These are phyloP conservation scores for Erodium moschatum DNA, from an alignment of 441 rosid genomes.

Conservation along the genomic window DNA sequence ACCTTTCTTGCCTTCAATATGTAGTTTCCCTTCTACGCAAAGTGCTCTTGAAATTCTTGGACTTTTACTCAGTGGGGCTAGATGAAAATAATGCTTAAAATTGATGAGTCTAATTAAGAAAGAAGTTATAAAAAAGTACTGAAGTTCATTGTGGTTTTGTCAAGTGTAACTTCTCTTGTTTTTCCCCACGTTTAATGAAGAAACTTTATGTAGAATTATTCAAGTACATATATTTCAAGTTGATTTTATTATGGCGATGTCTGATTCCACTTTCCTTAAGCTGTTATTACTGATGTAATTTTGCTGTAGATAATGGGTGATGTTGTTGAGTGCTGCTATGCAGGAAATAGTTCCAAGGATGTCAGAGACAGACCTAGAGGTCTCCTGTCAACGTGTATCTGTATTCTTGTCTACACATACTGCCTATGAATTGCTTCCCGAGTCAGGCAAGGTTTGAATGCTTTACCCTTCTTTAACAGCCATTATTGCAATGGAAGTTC, in stretches of 20 bases:
- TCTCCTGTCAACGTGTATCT: constrained; percentile 44
- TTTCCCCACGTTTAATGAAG: background rate
- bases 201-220: background rate
- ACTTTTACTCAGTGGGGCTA: background rate
- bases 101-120: background rate
- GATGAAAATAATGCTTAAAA: background rate
- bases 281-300: background rate
- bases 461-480: constrained; percentile 24
- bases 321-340: constrained; percentile 28
- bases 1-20: background rate
- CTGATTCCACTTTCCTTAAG: background rate
- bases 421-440: constrained; percentile 61
- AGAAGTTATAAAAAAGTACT: background rate
- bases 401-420: constrained; percentile 42
- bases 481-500: constrained; percentile 11
- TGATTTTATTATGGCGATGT: background rate
- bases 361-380: constrained; percentile 39
- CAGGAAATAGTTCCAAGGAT: constrained; percentile 36
- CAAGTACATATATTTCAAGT: background rate
- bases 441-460: constrained; percentile 69
- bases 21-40: background rate
- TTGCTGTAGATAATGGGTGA: constrained; percentile 18
- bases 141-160: background rate
- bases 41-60: background rate
- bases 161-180: background rate